A percentile compares a stretch with the other conserved stretches of the same genome.
Conservation (phyloP, 2,329 filamentous ascomycete species). For the Arthroderma sp. region DNA sequence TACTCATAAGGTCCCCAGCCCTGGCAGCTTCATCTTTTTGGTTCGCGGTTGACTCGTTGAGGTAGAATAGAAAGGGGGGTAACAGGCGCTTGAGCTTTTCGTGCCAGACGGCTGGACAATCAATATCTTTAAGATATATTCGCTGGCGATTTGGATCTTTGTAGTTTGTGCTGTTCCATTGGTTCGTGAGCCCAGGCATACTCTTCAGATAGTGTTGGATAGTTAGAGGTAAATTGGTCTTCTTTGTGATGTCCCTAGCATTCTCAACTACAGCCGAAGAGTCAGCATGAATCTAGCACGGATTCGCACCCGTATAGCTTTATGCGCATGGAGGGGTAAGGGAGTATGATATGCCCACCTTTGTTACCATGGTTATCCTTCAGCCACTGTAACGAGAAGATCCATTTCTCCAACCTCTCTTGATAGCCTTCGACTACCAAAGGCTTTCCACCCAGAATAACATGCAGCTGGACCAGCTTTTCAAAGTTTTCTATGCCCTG, state of each 20-base stretch:
- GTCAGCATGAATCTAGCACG: no score
- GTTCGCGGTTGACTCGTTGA: conserved; percentile 63
- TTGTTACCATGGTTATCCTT: conserved; percentile 66
- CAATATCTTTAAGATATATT: conserved; percentile 92
- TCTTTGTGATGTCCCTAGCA: conserved; percentile 64
- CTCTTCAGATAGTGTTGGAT: conserved; percentile 83
- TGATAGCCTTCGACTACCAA: conserved; percentile 87
- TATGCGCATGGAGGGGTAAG: not conserved
- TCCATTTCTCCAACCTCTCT: conserved; percentile 55
- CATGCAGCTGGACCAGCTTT: conserved; percentile 68
- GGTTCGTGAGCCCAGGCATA: conserved; percentile 69
- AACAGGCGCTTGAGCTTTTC: conserved; percentile 65
- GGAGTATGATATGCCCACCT: conserved; percentile 34
- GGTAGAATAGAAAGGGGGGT: conserved; percentile 72
- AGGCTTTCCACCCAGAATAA: conserved; percentile 73
- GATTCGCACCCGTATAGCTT: no score
- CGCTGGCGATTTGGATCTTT: conserved; percentile 69
- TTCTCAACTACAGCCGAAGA: conserved; percentile 50
- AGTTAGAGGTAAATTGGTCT: conserved; percentile 67
- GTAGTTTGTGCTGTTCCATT: conserved; percentile 64
- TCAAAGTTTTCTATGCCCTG: conserved; percentile 72
- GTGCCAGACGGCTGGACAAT: conserved; percentile 80
- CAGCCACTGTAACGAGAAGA: conserved; percentile 74
- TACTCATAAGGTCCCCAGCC: conserved; percentile 90
- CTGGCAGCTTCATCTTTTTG: conserved; percentile 41